A percentile compares a stretch with the other conserved stretches of the same genome.
phyloP scores from a whole-genome alignment of 179 eudicot species.

The Camellia oleifera region DNA sequence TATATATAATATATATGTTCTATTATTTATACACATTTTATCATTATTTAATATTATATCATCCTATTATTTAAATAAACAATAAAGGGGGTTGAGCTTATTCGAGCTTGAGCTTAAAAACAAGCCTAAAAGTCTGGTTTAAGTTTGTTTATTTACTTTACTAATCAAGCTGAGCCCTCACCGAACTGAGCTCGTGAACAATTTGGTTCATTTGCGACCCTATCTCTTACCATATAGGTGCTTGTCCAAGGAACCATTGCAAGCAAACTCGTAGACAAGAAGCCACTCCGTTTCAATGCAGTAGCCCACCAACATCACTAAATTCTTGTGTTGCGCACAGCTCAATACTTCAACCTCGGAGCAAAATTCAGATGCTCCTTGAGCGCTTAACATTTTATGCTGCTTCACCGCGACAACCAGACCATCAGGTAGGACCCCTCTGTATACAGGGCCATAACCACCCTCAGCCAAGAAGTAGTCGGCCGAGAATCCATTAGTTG shows the following conservation, averaged over 20 bases:
- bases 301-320: slow-evolving; percentile 26
- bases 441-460: slow-evolving; percentile 22
- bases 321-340: slow-evolving; percentile 25
- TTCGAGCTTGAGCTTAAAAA: too few relatives aligned
- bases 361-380: slow-evolving; percentile 28
- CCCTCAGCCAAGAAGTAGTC: slow-evolving; percentile 23
- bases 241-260: slow-evolving; percentile 27
- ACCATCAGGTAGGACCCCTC: slow-evolving; percentile 22
- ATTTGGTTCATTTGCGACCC: too few relatives aligned
- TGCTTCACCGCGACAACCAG: slow-evolving; percentile 25
- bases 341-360: slow-evolving; percentile 27
- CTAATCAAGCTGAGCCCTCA: too few relatives aligned
- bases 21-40: too few relatives aligned
- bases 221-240: slow-evolving; percentile 19
- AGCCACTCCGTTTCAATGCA: slow-evolving; percentile 24
- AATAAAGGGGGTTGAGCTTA: too few relatives aligned
- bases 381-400: slow-evolving; percentile 18
- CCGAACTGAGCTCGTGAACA: too few relatives aligned
- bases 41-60: too few relatives aligned
- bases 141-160: too few relatives aligned
- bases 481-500: slow-evolving; percentile 20
- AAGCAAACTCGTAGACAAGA: slow-evolving; percentile 28
- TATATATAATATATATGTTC: too few relatives aligned
- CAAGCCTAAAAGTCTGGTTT: too few relatives aligned
- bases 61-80: too few relatives aligned